Conservation (phyloP, 1,284 basidiomycete genomes). For the Ustilago cynodontis region DNA sequence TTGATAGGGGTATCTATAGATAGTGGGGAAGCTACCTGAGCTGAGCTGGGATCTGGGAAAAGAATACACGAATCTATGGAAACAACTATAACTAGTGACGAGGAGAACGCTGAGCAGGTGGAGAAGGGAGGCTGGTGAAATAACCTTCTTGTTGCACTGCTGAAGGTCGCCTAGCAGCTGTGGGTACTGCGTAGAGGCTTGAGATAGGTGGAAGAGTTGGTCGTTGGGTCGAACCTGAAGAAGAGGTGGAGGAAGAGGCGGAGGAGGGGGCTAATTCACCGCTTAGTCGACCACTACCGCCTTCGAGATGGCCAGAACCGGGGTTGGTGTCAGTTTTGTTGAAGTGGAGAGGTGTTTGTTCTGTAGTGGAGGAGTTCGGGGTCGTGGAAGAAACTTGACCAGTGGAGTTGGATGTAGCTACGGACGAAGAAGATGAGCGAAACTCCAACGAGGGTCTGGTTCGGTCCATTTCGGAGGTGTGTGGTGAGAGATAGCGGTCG, state of each 20-base stretch:
- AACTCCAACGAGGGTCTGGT: conserved; percentile 28
- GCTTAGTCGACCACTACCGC: neutral
- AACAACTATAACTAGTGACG: conserved; percentile 6
- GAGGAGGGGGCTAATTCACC: neutral
- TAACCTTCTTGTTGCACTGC: neutral
- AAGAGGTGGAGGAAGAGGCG: conserved; percentile 2
- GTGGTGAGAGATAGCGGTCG: conserved; percentile 11
- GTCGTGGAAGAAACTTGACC: conserved; percentile 21
- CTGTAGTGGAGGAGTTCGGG: conserved; percentile 20
- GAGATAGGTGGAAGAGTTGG: conserved; percentile 25
- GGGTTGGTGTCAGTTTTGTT: neutral
- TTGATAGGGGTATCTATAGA: no score
- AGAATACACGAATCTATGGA: neutral
- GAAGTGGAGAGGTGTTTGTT: conserved; percentile 10
- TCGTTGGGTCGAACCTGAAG: conserved; percentile 2
- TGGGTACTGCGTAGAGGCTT: conserved; percentile 13
- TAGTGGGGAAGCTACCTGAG: neutral
- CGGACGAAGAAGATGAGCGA: conserved; percentile 34
- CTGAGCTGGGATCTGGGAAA: neutral
- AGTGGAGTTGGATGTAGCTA: conserved; percentile 19
- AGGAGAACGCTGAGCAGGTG: neutral
- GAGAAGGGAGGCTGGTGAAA: neutral
- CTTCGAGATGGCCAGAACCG: neutral
- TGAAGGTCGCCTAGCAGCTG: neutral
- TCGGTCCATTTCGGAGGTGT: conserved; percentile 1